Percentiles rank a stretch among this genome's conserved stretches.
These are phyloP conservation scores for Sanghuangporus sanghuang DNA, from an alignment of 1,284 basidiomycete genomes.

Conservation along the genomic window DNA sequence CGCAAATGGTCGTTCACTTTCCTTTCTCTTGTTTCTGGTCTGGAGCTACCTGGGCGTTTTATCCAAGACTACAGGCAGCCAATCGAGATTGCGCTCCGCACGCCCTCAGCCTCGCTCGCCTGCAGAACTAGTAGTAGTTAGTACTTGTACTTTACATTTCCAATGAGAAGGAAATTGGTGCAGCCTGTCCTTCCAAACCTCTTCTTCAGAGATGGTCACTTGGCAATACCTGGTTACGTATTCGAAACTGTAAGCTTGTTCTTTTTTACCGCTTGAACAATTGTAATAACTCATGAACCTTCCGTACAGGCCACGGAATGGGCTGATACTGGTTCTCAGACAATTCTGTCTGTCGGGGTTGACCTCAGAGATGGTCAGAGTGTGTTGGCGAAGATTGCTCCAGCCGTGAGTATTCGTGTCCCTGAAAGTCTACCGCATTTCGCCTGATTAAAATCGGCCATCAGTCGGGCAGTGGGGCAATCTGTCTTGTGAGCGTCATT, in stretches of 20 bases:
- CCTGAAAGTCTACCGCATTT: not conserved
- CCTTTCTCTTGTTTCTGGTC: no score
- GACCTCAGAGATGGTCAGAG: slow-evolving; percentile 63
- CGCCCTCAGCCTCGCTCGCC: not conserved
- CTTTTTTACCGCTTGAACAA: not conserved
- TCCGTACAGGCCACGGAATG: slow-evolving; percentile 47
- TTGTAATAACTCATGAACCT: slow-evolving; percentile 1
- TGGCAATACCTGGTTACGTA: slow-evolving; percentile 62
- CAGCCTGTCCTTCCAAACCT: slow-evolving; percentile 34
- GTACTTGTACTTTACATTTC: not conserved
- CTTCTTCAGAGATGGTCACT: slow-evolving; percentile 44
- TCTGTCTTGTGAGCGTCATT: slow-evolving; percentile 38
- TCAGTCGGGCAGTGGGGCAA: slow-evolving; percentile 54
- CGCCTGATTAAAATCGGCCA: not conserved
- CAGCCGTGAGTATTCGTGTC: slow-evolving; percentile 31
- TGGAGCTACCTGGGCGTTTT: no score
- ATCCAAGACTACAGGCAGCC: no score
- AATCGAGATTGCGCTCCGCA: no score
- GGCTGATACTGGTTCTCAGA: slow-evolving; percentile 69
- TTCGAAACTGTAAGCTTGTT: slow-evolving; percentile 51
- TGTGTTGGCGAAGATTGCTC: slow-evolving; percentile 66
- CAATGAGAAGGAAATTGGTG: slow-evolving; percentile 29
- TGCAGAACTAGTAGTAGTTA: no score
- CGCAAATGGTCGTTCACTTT: no score
- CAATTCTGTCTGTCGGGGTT: slow-evolving; percentile 58